These are phyloP conservation scores for Leishmania aethiopica DNA, from an alignment of 208 protist genomes.

Conservation along the genomic window DNA sequence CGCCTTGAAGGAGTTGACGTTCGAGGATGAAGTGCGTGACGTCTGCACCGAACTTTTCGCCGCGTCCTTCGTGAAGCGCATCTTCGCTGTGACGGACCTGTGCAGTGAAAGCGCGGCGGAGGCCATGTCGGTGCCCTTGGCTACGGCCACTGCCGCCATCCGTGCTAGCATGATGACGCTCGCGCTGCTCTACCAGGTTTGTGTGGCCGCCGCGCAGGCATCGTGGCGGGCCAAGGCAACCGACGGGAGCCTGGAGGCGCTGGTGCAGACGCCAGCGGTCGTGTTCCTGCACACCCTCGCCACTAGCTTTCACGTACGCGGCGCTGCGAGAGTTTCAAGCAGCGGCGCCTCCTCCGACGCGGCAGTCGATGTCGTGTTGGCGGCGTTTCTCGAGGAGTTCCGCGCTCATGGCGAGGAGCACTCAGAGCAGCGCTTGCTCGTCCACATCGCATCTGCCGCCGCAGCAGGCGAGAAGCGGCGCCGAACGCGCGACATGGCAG, in stretches of 20 bases:
- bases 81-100: conserved; percentile 14
- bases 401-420: neutral
- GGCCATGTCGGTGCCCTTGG: neutral
- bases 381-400: conserved; percentile 19
- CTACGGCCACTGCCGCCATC: neutral
- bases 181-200: conserved; percentile 30
- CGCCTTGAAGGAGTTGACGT: conserved; percentile 15
- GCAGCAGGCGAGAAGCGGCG: neutral
- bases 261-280: conserved; percentile 10
- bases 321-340: neutral
- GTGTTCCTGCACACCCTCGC: conserved; percentile 16
- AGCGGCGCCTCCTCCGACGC: neutral
- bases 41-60: conserved; percentile 21
- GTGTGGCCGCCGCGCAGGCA: conserved; percentile 15
- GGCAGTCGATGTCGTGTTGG: conserved; percentile 3
- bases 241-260: conserved; percentile 6
- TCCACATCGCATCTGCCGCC: conserved; percentile 13
- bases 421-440: conserved; percentile 11
- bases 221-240: conserved; percentile 26
- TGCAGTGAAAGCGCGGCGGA: neutral
- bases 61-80: conserved; percentile 4
- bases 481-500: neutral
- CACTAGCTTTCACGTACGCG: conserved; percentile 10
- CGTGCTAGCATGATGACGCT: conserved; percentile 18
- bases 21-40: conserved; percentile 31